Base-by-base conservation (phyloP, 805 yeast genomes). In the Hagleromyces aurorensis region DNA sequence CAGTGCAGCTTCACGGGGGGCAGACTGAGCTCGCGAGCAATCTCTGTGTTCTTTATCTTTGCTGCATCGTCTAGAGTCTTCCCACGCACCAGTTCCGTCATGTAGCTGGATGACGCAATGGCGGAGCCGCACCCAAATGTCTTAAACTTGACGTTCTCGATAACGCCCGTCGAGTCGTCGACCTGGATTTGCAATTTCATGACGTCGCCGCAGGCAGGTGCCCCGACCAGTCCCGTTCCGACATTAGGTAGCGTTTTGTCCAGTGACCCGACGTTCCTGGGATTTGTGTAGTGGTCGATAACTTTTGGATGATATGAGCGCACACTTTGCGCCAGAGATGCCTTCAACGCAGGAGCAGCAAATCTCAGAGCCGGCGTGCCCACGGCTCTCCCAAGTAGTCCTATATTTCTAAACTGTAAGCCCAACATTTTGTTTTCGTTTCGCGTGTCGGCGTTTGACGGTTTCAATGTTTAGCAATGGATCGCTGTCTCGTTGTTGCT, bases 121-220 rank as follows among this genome's bases (percentile, higher is more conserved):
- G 98, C 98, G 3, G 91, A 77, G 25, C 98, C 98, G 58, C 98
- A 91, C n/a, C 98, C 98, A 64, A 91, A 91, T 4, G 98, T 91
- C 72, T 91, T 91, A 64, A 91, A 91, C 60, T 86, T 89, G 40
- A 89, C 98, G 57, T 91, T 95, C 57, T 83, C 76, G 46, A 91
- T 91, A 31, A 83, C 69, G 1, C 98, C 98, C 14, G 94, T 75
- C 34, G 70, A 77, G 49, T 87, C 96, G 42, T 79, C 78, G 7
- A 91, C 98, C 56, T 87, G 75, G 51, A 91, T 91, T 59, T 91
- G 97, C 42, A 91, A 70, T 63, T 94, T 80, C 96, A 91, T 91
- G 25, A 91, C 98, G 65, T 91, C 98, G 33, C 98, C 98, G 64
- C 98, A 91, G 0, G 98, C 98, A 32, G 98, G 97, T 0, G 98